Conservation (phyloP, 345 rosid species). For the Linum lewisii region DNA sequence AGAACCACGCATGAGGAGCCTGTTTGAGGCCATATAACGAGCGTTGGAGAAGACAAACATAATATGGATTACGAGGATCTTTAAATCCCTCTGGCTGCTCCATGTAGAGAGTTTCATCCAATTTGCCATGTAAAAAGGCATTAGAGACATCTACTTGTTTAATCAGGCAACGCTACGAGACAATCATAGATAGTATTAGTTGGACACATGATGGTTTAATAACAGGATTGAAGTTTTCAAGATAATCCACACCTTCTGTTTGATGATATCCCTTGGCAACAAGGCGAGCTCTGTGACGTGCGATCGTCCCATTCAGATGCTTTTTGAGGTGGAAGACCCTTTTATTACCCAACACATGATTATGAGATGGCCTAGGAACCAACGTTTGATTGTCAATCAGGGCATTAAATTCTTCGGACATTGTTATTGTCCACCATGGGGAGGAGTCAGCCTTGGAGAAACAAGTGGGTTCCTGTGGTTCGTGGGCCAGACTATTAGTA, state of each 20-base stretch:
- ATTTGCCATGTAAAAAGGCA: not conserved
- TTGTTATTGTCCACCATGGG: no score
- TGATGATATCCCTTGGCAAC: not conserved
- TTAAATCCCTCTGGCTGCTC: not conserved
- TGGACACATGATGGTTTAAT: not conserved
- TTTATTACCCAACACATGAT: no score
- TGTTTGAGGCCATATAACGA: not conserved
- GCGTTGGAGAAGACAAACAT: not conserved
- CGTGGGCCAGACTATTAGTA: no score
- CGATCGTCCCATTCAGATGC: no score
- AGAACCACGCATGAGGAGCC: not conserved
- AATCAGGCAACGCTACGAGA: not conserved
- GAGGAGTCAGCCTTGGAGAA: no score
- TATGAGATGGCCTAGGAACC: no score
- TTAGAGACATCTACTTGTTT: not conserved
- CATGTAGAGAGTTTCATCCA: not conserved
- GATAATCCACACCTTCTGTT: not conserved
- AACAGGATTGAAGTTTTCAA: not conserved
- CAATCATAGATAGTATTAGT: not conserved
- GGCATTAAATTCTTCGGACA: no score
- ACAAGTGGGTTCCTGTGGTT: no score
- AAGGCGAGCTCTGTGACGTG: not conserved
- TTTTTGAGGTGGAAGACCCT: no score
- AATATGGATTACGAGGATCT: rapidly evolving
- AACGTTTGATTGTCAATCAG: no score